Conservation (phyloP, 202 grass and related monocot species). For the Musa balbisiana region DNA sequence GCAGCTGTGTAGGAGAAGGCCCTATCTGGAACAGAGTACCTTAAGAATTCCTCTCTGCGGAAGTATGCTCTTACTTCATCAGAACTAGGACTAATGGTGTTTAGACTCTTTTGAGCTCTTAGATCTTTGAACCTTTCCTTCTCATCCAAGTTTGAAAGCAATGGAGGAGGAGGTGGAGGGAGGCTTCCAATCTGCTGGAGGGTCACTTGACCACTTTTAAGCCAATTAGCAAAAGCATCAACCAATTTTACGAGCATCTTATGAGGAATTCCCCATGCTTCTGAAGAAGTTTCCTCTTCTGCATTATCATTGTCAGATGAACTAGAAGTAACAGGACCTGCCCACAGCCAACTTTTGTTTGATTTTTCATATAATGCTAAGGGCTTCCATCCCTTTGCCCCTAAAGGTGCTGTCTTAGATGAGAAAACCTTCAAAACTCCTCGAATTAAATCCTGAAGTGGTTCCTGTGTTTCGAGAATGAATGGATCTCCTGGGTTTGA, state of each 20-base stretch:
- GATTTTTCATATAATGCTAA: slow-evolving; percentile 81
- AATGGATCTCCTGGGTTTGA: slow-evolving; percentile 79
- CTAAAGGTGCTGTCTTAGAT: slow-evolving; percentile 91
- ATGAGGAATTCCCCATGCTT: slow-evolving; percentile 93
- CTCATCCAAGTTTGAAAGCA: slow-evolving; percentile 78
- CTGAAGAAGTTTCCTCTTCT: slow-evolving; percentile 84
- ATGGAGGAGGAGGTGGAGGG: slow-evolving; percentile 63
- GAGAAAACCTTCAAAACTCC: slow-evolving; percentile 89
- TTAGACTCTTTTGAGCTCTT: slow-evolving; percentile 92
- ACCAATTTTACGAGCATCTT: slow-evolving; percentile 99
- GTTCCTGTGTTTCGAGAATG: slow-evolving; percentile 99
- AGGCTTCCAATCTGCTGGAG: slow-evolving; percentile 98
- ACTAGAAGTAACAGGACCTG: slow-evolving; percentile 43
- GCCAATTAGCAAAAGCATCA: slow-evolving; percentile 99
- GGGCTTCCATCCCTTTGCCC: slow-evolving; percentile 88
- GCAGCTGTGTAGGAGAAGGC: slow-evolving; percentile 93
- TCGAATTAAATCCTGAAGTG: slow-evolving; percentile 89
- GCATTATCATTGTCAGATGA: slow-evolving; percentile 51
- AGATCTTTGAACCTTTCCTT: slow-evolving; percentile 99
- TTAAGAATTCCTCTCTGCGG: slow-evolving; percentile 80
- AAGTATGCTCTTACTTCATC: slow-evolving; percentile 83
- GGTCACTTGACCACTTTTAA: slow-evolving; percentile 96
- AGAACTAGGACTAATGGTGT: slow-evolving; percentile 79
- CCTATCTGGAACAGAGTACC: slow-evolving; percentile 96
- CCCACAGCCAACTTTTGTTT: slow-evolving; percentile 91